phyloP scores from a whole-genome alignment of 2,329 filamentous ascomycete species.

The Phaeophleospora eucalypticola region DNA sequence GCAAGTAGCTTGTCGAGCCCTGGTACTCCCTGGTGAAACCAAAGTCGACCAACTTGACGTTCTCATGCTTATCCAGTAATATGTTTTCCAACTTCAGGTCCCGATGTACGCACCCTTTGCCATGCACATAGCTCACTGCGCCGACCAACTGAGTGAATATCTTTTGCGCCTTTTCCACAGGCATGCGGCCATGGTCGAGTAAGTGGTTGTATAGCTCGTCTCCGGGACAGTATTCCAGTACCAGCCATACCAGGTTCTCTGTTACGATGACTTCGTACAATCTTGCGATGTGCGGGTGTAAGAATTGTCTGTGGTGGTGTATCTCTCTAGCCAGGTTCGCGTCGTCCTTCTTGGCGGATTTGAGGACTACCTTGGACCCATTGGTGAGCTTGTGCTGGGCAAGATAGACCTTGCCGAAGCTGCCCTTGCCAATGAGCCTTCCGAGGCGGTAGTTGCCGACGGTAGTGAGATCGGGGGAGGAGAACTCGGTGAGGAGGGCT shows the following conservation, averaged over 20 bases:
- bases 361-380: constrained; percentile 98
- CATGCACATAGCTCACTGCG: constrained; percentile 91
- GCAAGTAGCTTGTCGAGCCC: constrained; percentile 86
- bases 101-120: constrained; percentile 90
- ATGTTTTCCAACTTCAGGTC: constrained; percentile 97
- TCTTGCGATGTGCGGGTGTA: constrained; percentile 93
- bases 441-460: constrained; percentile 95
- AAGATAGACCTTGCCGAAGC: constrained; percentile 97
- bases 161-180: constrained; percentile 82
- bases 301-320: constrained; percentile 95
- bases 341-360: constrained; percentile 94
- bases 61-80: constrained; percentile 89
- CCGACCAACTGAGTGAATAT: constrained; percentile 95
- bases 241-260: constrained; percentile 90
- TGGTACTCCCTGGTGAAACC: constrained; percentile 98
- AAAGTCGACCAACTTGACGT: constrained; percentile 97
- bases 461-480: constrained; percentile 80
- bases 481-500: constrained; percentile 94
- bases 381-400: constrained; percentile 96
- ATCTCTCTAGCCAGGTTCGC: constrained; percentile 95
- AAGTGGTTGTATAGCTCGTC: constrained; percentile 98
- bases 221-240: constrained; percentile 91
- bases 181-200: constrained; percentile 76
- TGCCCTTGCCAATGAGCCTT: constrained; percentile 90
- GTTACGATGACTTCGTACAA: constrained; percentile 98